These are phyloP conservation scores for Penstemon barbatus DNA, from an alignment of 257 asterid species.

Conservation along the genomic window DNA sequence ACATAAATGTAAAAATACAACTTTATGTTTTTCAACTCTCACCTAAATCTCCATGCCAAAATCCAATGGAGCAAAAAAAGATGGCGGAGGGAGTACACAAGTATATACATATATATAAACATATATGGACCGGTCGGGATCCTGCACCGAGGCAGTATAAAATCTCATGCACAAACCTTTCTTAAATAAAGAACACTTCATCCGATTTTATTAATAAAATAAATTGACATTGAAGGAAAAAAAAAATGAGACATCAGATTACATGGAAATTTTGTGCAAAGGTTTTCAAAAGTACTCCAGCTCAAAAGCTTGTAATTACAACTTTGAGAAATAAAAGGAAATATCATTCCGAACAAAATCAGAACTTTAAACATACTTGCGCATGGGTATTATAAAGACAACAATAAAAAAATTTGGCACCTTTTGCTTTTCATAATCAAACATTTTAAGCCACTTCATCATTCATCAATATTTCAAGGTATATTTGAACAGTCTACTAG, in stretches of 20 bases:
- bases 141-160: too few species aligned
- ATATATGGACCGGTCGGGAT: too few species aligned
- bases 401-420: too few species aligned
- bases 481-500: slow-evolving; percentile 20
- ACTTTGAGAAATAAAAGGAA: slow-evolving; percentile 13
- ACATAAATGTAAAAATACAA: too few species aligned
- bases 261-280: not conserved
- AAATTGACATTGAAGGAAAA: not conserved
- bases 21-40: too few species aligned
- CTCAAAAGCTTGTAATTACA: not conserved
- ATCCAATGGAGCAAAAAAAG: too few species aligned
- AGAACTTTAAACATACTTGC: slow-evolving; percentile 9
- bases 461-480: not conserved
- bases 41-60: too few species aligned
- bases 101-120: too few species aligned
- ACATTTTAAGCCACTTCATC: too few species aligned
- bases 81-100: too few species aligned
- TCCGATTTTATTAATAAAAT: slow-evolving; percentile 7
- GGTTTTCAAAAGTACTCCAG: slow-evolving; percentile 9
- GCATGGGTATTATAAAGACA: not conserved
- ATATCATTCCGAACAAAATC: slow-evolving; percentile 12
- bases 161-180: too few species aligned
- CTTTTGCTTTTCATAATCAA: too few species aligned
- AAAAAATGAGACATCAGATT: not conserved
- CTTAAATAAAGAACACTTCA: not conserved